Base-by-base conservation (phyloP, 495 filamentous ascomycete species). In the Aspergillus saccharolyticus region DNA sequence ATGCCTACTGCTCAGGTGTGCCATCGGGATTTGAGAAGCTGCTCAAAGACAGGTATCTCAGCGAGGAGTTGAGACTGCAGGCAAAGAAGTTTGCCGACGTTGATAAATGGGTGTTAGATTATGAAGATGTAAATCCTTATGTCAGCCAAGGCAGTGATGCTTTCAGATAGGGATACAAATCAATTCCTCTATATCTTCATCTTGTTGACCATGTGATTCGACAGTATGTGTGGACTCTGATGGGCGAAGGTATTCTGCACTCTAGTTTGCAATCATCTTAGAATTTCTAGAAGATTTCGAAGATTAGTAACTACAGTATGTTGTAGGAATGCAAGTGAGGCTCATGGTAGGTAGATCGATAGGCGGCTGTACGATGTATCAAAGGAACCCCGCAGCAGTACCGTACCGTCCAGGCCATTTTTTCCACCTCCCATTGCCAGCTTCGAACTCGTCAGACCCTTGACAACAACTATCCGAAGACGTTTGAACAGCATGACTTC, bases 71-170 rank as follows among this genome's bases (percentile, higher is more conserved):
- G 54, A 70, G 66, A 48, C 60, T 62, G 12, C 70, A 69, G 58
- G 68, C 67, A 22, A 58, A 70, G 59, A 88, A 88, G 59, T 90
- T 90, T 66, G 74, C 78, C 33, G 83, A 88, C 64, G 76, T 90
- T 39, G 87, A 90, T 72, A 66, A 80, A 57, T 89, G 85, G 85
- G 70, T 87, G 59, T 77, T 90, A 79, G 86, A 88, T 55, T 90
- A 87, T 76, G 87, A 90, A 67, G 80, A 84, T 48, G 71, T 84
- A 17, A 61, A 68, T 50, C 56, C 54, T 22, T 66, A 65, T 14
- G 71, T 64, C 44, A 65, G 57, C 15, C 64, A 67, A 58, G 64
- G 49, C 17, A 64, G 60, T 61, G 46, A 43, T 52, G 19, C 49
- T 53, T 53, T 57, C 49, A 65, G 64, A 54, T 63, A 55, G 46